Evolutionary conservation across 1,139 yeast genomes (phyloP), one percentile per base, ranked within the genome.

Genomic region (Debaryomycetaceae sp.): DNA sequence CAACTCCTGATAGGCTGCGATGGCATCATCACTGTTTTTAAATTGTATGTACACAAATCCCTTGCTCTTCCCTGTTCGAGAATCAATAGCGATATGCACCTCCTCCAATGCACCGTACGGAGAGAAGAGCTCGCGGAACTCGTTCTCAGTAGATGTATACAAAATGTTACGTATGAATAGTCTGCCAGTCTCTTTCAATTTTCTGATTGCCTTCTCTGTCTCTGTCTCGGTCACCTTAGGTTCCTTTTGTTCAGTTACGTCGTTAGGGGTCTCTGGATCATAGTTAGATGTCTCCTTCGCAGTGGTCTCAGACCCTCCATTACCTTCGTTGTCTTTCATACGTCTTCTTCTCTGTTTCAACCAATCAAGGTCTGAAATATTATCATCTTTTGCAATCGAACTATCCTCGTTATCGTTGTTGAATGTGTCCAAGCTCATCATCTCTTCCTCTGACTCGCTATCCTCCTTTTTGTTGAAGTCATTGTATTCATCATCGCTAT

Each of bases 11-110:
- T 71, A 91, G 0, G 98, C 98, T 24, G 67, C 58, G 1, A 84
- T 79, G 0, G 98, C 98, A 54, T 84, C 83, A 11, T 74, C 75
- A 8, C 84, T 72, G 45, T 78, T 69, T 18, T 61, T 65, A 58
- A 86, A 92, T 58, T 84, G 83, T 8, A 89, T 74, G 54, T 91
- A 91, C 0, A 95, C 96, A 61, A 88, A 88, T 0, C 99, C 99
- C 61, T 92, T 92, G 1, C 96, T 84, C 53, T 83, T 79, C 7
- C 95, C 95, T 0, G 94, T 87, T 62, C 94, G 78, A 3, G 95
- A 84, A 56, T 92, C 98, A 31, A 89, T 65, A 1, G 98, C 97
- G 50, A 92, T 70, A 60, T 92, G 98, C 1, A 89, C 96, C 62
- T 85, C 92, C 48, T 79, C 83, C 35, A 85, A 64, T 4, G 68